These are phyloP conservation scores for Nyssa sinensis DNA, from an alignment of 148 eudicot genomes.

Conservation along the genomic window DNA sequence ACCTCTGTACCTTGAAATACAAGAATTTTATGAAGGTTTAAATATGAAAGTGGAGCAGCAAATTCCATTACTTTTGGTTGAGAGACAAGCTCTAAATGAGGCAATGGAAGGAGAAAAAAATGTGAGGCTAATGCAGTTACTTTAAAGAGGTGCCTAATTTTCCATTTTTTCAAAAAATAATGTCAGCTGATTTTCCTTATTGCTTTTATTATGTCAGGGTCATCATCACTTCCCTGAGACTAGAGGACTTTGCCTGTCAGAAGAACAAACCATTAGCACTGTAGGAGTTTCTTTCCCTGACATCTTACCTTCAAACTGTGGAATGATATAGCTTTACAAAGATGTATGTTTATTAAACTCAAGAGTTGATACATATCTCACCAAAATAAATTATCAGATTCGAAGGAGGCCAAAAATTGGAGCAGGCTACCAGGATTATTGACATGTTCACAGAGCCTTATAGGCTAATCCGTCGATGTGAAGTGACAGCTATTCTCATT, in stretches of 20 bases:
- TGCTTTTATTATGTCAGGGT: conserved; percentile 42
- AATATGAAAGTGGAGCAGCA: conserved; percentile 93
- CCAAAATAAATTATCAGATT: conserved; percentile 51
- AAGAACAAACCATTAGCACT: conserved; percentile 91
- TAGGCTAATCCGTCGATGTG: conserved; percentile 70
- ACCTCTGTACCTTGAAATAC: conserved; percentile 89
- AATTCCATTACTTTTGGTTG: conserved; percentile 85
- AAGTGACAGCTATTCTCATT: conserved; percentile 89
- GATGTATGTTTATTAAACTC: not conserved
- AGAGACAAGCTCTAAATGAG: conserved; percentile 96
- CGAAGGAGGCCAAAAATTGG: conserved; percentile 67
- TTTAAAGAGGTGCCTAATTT: too few relatives aligned
- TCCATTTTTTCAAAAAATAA: not conserved
- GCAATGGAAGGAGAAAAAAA: conserved; percentile 99
- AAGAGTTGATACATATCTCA: not conserved
- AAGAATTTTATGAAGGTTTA: conserved; percentile 92
- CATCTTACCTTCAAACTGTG: not conserved
- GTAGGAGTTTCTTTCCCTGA: conserved; percentile 39
- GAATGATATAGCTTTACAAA: too few relatives aligned
- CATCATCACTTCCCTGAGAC: conserved; percentile 98
- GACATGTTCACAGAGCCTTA: conserved; percentile 85
- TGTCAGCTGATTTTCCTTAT: not conserved
- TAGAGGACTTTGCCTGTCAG: conserved; percentile 98
- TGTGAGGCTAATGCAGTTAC: conserved; percentile 38
- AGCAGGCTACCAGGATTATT: conserved; percentile 58